A percentile compares a stretch with the other conserved stretches of the same genome.
Conservation (phyloP, 164 flowering plant genomes). For the Echeveria elegans region DNA sequence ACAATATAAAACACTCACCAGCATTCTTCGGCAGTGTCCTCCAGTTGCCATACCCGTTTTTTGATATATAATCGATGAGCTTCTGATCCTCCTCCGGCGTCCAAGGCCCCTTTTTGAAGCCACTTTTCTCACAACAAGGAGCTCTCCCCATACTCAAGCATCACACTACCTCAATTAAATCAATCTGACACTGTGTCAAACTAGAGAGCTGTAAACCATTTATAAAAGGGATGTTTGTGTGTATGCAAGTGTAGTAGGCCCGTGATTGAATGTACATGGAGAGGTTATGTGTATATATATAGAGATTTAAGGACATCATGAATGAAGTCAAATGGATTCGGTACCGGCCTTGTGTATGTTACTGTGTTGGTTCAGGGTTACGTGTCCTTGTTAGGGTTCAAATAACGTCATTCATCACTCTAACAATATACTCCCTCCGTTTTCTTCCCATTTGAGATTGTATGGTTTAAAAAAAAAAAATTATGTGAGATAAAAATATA, state of each 20-base stretch:
- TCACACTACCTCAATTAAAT: too few relatives aligned
- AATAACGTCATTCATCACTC: background rate
- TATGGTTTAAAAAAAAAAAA: too few relatives aligned
- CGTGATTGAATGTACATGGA: slow-evolving; percentile 2
- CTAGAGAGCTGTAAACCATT: background rate
- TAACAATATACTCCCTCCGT: too few relatives aligned
- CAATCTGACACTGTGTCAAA: background rate
- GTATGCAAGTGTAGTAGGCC: background rate
- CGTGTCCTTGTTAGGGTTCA: slow-evolving; percentile 22
- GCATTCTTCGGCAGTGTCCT: slow-evolving; percentile 86
- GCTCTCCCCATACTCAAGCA: slow-evolving; percentile 56
- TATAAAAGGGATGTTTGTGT: too few relatives aligned
- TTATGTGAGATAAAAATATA: too few relatives aligned
- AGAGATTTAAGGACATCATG: background rate
- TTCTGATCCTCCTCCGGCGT: slow-evolving; percentile 85
- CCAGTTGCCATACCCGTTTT: slow-evolving; percentile 86
- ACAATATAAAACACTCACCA: too few relatives aligned
- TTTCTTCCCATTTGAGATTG: too few relatives aligned
- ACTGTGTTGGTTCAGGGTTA: slow-evolving; percentile 8
- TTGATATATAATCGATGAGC: slow-evolving; percentile 65
- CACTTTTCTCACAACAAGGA: slow-evolving; percentile 86
- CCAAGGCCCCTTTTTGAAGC: slow-evolving; percentile 96
- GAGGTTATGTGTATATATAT: background rate
- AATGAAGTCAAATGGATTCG: slow-evolving; percentile 32
- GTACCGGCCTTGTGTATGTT: slow-evolving; percentile 34